Evolutionary conservation across 139 green algal species (phyloP).

Genomic region (Trebouxia sp.): DNA sequence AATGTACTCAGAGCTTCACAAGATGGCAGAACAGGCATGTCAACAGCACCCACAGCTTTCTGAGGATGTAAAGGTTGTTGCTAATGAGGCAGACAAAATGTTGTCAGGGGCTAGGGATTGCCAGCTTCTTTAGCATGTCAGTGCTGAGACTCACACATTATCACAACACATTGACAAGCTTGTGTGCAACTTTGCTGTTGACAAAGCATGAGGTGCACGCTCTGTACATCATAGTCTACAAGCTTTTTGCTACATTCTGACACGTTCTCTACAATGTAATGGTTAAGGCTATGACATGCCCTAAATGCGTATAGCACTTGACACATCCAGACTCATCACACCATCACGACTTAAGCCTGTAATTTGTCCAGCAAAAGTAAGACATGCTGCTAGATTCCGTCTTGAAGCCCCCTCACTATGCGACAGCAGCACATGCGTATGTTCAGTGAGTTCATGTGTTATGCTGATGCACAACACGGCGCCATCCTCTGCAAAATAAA

Average conservation of each 20-base stretch:
- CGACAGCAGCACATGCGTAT: background rate
- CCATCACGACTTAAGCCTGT: constrained; percentile 5
- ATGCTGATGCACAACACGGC: background rate
- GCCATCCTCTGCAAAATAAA: too few species aligned
- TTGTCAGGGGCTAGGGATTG: constrained; percentile 3
- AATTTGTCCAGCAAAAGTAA: background rate
- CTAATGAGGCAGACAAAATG: constrained; percentile 4
- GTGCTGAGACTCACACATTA: background rate
- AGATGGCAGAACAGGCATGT: constrained; percentile 9
- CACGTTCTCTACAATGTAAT: background rate
- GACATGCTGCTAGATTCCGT: background rate
- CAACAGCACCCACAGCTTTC: constrained; percentile 18
- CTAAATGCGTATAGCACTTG: too few species aligned
- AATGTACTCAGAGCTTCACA: constrained; percentile 15
- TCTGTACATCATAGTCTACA: constrained; percentile 16
- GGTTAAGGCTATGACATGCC: background rate
- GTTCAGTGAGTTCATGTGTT: constrained; percentile 9
- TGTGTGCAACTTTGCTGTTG: constrained; percentile 11
- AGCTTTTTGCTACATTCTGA: background rate
- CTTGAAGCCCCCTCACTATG: background rate
- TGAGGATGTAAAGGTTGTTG: background rate
- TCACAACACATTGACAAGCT: constrained; percentile 20
- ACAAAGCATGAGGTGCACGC: constrained; percentile 14
- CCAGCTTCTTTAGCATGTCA: constrained; percentile 17
- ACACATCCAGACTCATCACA: constrained; percentile 1